Percentiles rank a stretch among this genome's conserved stretches.
These are phyloP conservation scores for Pseudozyma hubeiensis DNA, from an alignment of 1,284 basidiomycete species.

Conservation along the genomic window DNA sequence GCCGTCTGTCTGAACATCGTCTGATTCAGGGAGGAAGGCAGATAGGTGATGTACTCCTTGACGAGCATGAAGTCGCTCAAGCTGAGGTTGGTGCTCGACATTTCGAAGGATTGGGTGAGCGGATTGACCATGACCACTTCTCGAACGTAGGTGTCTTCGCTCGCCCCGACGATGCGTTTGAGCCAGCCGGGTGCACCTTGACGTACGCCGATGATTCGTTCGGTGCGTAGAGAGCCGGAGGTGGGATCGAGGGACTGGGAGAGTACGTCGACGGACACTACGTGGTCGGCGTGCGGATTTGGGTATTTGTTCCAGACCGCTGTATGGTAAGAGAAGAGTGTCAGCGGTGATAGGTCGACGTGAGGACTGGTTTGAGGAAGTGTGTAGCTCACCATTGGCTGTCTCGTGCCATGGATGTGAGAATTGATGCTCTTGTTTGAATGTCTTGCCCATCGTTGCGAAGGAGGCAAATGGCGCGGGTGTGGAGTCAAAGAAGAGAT, in stretches of 20 bases:
- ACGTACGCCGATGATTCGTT: constrained; percentile 84
- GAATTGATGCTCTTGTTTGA: constrained; percentile 32
- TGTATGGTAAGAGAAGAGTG: constrained; percentile 59
- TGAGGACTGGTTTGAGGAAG: background rate
- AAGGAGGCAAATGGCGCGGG: background rate
- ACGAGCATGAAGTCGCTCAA: constrained; percentile 88
- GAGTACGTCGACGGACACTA: constrained; percentile 88
- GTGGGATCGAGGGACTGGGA: constrained; percentile 83
- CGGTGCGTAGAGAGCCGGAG: constrained; percentile 88
- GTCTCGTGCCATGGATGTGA: constrained; percentile 38
- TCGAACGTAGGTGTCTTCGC: constrained; percentile 90
- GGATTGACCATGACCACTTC: constrained; percentile 81
- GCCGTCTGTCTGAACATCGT: constrained; percentile 50
- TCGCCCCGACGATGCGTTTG: constrained; percentile 86
- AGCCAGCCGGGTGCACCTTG: constrained; percentile 86
- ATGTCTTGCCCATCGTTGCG: constrained; percentile 38
- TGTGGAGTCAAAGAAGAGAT: too few relatives aligned
- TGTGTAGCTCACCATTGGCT: constrained; percentile 32
- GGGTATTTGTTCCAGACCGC: constrained; percentile 94
- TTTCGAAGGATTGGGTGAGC: constrained; percentile 30
- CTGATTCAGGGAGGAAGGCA: constrained; percentile 75
- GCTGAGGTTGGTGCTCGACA: constrained; percentile 73
- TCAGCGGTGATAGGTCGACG: background rate
- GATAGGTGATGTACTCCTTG: constrained; percentile 88
- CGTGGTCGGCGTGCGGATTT: constrained; percentile 90